Percentiles rank a stretch among this genome's conserved stretches.
Evolutionary conservation across 2,329 filamentous ascomycete genomes (phyloP).

Genomic region (Diaporthe sp.): DNA sequence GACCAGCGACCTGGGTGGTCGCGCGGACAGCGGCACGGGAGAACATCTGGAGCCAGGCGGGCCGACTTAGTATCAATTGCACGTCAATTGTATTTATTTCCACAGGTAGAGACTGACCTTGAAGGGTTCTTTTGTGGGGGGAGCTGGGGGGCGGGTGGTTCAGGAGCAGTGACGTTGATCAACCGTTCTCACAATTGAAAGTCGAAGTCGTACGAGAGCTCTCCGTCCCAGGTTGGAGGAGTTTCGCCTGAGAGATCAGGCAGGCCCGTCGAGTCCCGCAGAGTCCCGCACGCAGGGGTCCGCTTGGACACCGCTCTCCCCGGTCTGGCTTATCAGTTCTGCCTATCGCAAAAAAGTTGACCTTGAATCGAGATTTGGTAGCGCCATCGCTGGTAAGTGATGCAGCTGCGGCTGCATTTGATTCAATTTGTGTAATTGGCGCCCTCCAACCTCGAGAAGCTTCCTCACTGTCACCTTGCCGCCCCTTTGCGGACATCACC

Average conservation of each 20-base stretch:
- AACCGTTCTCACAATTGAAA: background rate
- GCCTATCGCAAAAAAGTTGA: slow-evolving; percentile 36
- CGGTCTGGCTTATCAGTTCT: slow-evolving; percentile 29
- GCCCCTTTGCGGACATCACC: slow-evolving; percentile 1
- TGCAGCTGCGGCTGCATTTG: slow-evolving; percentile 19
- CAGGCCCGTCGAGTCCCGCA: background rate
- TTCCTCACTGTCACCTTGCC: background rate
- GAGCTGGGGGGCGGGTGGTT: slow-evolving; percentile 18
- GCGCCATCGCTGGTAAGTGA: slow-evolving; percentile 17
- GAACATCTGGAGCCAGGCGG: slow-evolving; percentile 77
- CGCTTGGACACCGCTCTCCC: slow-evolving; percentile 16
- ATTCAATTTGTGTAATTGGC: slow-evolving; percentile 27
- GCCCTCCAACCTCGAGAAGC: slow-evolving; percentile 17
- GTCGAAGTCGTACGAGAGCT: slow-evolving; percentile 33
- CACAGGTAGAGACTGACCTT: slow-evolving; percentile 28
- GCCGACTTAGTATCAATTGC: slow-evolving; percentile 54
- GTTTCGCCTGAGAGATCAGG: slow-evolving; percentile 19
- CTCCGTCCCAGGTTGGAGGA: slow-evolving; percentile 3
- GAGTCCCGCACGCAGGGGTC: background rate
- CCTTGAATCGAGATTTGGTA: slow-evolving; percentile 33
- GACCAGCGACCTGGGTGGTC: slow-evolving; percentile 70
- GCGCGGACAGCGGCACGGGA: slow-evolving; percentile 76
- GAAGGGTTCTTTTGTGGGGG: slow-evolving; percentile 5
- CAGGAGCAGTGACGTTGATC: slow-evolving; percentile 40
- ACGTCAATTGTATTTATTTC: slow-evolving; percentile 33